Evolutionary conservation across 2,329 filamentous ascomycete species (phyloP).

Genomic region (Paramyrothecium sp.): DNA sequence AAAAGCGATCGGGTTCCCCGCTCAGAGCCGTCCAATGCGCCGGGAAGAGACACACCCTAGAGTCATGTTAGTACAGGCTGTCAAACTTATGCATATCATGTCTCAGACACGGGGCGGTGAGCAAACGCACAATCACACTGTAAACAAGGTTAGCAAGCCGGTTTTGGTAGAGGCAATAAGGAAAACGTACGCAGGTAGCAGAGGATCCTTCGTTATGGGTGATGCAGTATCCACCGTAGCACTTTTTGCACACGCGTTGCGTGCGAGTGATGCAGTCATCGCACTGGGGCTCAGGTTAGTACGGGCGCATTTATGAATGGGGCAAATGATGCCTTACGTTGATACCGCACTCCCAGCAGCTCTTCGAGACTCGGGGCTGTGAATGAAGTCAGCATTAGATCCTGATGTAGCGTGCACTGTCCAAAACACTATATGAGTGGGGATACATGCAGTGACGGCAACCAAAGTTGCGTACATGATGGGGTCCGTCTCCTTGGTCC

Average conservation of each 20-base stretch:
- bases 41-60: not conserved
- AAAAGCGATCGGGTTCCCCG: not conserved
- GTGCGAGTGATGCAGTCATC: conserved; percentile 69
- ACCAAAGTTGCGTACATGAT: not conserved
- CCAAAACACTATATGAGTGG: not conserved
- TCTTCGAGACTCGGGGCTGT: conserved; percentile 59
- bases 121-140: conserved; percentile 46
- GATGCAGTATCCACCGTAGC: conserved; percentile 78
- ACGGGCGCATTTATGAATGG: not conserved
- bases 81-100: not conserved
- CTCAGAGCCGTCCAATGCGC: not conserved
- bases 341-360: conserved; percentile 85
- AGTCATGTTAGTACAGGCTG: not conserved
- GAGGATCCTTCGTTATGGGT: conserved; percentile 82
- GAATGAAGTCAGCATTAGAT: not conserved
- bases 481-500: conserved; percentile 1
- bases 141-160: conserved; percentile 22
- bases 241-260: conserved; percentile 70
- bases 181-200: conserved; percentile 49
- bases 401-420: not conserved
- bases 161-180: not conserved
- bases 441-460: not conserved
- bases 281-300: conserved; percentile 52
- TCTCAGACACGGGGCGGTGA: not conserved
- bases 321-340: conserved; percentile 54